A percentile compares a stretch with the other conserved stretches of the same genome.
phyloP scores from a whole-genome alignment of 2,329 filamentous ascomycete genomes.

The Falciphora oryzae region DNA sequence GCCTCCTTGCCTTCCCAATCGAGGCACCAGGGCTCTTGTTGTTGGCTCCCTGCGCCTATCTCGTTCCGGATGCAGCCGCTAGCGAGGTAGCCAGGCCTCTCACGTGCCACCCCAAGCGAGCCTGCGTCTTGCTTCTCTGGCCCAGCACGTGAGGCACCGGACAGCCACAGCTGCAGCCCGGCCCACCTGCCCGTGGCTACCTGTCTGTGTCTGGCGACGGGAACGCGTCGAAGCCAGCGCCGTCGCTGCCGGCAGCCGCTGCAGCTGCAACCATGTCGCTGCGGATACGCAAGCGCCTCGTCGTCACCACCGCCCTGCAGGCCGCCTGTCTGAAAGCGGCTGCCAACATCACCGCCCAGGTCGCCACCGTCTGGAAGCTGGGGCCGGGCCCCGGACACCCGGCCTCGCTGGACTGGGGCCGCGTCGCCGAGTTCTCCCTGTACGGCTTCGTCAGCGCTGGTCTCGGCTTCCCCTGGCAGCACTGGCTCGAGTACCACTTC shows the following conservation, averaged over 20 bases:
- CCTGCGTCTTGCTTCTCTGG: neutral
- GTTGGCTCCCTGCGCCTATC: neutral
- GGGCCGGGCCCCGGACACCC: neutral
- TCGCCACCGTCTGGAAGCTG: constrained; percentile 16
- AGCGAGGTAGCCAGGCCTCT: neutral
- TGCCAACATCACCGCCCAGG: constrained; percentile 17
- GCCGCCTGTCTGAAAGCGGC: constrained; percentile 16
- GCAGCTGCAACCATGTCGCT: constrained; percentile 5
- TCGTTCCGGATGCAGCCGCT: neutral
- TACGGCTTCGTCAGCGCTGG: constrained; percentile 22
- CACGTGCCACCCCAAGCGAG: constrained; percentile 14
- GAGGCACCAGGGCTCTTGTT: neutral
- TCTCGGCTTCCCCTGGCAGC: constrained; percentile 21
- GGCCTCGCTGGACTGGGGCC: constrained; percentile 15
- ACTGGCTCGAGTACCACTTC: constrained; percentile 19
- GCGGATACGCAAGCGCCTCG: constrained; percentile 6
- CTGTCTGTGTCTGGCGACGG: neutral
- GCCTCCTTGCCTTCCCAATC: too few relatives aligned
- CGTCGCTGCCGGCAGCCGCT: neutral
- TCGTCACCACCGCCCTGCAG: constrained; percentile 11
- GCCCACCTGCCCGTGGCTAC: neutral
- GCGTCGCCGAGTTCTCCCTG: constrained; percentile 20
- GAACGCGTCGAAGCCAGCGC: neutral
- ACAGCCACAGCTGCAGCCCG: neutral
- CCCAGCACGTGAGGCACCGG: constrained; percentile 1